These are phyloP conservation scores for Petunia hybrid DNA, from an alignment of 305 asterid species.

Conservation along the genomic window DNA sequence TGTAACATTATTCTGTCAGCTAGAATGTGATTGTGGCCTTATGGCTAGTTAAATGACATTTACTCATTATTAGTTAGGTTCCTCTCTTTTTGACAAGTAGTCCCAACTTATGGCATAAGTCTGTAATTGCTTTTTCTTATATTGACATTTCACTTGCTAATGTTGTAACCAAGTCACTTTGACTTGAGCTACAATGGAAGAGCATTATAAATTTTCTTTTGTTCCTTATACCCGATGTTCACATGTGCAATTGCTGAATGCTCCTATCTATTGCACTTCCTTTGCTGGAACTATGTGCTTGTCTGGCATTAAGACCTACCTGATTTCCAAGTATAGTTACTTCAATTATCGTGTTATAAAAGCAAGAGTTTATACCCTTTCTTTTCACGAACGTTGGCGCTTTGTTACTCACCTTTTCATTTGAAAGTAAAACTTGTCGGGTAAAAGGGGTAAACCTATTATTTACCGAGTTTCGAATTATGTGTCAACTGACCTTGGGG, in stretches of 20 bases:
- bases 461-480: too few species aligned
- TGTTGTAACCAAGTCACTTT: slow-evolving; percentile 10
- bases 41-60: slow-evolving; percentile 31
- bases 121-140: slow-evolving; percentile 10
- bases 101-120: neutral
- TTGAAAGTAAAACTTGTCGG: too few species aligned
- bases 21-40: slow-evolving; percentile 22
- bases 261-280: neutral
- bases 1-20: slow-evolving; percentile 16
- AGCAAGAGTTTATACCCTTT: neutral
- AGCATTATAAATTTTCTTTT: neutral
- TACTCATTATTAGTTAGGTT: neutral
- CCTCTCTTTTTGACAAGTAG: neutral
- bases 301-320: slow-evolving; percentile 26
- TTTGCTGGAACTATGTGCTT: slow-evolving; percentile 20
- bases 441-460: too few species aligned
- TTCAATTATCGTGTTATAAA: slow-evolving; percentile 16
- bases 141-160: slow-evolving; percentile 25
- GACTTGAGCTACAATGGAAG: neutral
- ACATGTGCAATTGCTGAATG: slow-evolving; percentile 29
- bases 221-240: slow-evolving; percentile 25
- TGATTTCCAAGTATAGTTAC: slow-evolving; percentile 8
- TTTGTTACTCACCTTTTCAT: slow-evolving; percentile 21
- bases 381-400: neutral
- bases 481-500: too few species aligned